A percentile compares a stretch with the other conserved stretches of the same genome.
Evolutionary conservation across 2,329 filamentous ascomycete genomes (phyloP).

Genomic region (Arthrinium puccinioides): DNA sequence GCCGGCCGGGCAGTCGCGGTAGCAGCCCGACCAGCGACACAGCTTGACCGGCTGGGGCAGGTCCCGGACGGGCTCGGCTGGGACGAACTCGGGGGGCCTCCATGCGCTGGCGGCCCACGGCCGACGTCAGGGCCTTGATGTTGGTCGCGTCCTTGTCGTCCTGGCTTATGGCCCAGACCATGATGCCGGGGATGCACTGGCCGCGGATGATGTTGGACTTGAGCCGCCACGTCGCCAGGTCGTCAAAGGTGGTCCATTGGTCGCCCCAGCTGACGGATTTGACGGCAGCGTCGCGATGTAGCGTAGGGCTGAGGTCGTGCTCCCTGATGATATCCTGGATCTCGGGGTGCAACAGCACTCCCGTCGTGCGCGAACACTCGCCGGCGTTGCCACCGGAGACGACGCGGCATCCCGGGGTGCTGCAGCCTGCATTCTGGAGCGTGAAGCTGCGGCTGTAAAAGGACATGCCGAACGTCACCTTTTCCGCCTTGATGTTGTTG

Average conservation of each 20-base stretch:
- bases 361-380: background rate
- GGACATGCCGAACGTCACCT: constrained; percentile 35
- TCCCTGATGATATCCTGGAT: background rate
- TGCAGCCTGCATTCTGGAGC: constrained; percentile 16
- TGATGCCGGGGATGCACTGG: background rate
- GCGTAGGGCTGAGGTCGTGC: background rate
- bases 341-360: background rate
- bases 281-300: background rate
- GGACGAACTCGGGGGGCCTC: background rate
- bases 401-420: constrained; percentile 2
- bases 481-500: constrained; percentile 30
- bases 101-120: background rate
- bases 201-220: background rate
- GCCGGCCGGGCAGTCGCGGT: background rate
- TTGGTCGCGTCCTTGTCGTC: constrained; percentile 1
- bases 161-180: background rate
- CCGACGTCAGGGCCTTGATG: background rate
- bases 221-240: background rate
- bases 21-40: background rate
- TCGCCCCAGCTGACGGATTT: background rate
- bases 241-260: background rate
- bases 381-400: background rate
- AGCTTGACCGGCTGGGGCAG: background rate
- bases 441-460: constrained; percentile 34
- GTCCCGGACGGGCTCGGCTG: no score